Evolutionary conservation across 2,329 filamentous ascomycete species (phyloP).

Genomic region (Colletotrichum sp.): DNA sequence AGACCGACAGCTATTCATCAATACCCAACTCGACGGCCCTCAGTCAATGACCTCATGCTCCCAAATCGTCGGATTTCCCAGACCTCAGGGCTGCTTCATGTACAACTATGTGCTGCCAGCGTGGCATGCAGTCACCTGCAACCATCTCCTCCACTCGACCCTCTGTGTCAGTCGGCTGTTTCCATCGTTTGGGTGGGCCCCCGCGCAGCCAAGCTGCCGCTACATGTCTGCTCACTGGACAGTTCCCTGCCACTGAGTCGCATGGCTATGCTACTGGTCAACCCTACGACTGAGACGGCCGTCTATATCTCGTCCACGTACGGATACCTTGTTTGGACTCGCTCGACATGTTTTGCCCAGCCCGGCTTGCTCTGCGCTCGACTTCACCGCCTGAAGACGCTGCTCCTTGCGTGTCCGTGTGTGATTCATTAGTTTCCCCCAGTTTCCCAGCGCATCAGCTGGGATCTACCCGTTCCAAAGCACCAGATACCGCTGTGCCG

Average conservation of each 20-base stretch:
- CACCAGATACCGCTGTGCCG: slow-evolving; percentile 7
- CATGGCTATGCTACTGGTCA: neutral
- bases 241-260: neutral
- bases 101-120: slow-evolving; percentile 21
- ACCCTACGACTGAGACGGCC: neutral
- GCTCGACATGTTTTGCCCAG: slow-evolving; percentile 3
- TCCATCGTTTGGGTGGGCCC: slow-evolving; percentile 11
- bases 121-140: slow-evolving; percentile 22
- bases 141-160: slow-evolving; percentile 12
- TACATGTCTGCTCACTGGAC: neutral
- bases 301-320: neutral
- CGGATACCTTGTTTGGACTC: neutral
- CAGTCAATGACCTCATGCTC: slow-evolving; percentile 20
- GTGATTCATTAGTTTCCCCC: slow-evolving; percentile 9
- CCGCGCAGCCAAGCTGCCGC: slow-evolving; percentile 17
- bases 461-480: slow-evolving; percentile 1
- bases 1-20: neutral
- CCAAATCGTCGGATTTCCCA: slow-evolving; percentile 20
- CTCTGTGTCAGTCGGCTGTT: slow-evolving; percentile 18
- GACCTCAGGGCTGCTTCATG: neutral
- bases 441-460: slow-evolving; percentile 1
- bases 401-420: slow-evolving; percentile 14
- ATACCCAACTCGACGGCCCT: slow-evolving; percentile 8
- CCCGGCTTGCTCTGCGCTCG: neutral
- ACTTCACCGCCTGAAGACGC: slow-evolving; percentile 14